These are phyloP conservation scores for Cladosporium sp. DNA, from an alignment of 2,329 filamentous ascomycete species.

Conservation along the genomic window DNA sequence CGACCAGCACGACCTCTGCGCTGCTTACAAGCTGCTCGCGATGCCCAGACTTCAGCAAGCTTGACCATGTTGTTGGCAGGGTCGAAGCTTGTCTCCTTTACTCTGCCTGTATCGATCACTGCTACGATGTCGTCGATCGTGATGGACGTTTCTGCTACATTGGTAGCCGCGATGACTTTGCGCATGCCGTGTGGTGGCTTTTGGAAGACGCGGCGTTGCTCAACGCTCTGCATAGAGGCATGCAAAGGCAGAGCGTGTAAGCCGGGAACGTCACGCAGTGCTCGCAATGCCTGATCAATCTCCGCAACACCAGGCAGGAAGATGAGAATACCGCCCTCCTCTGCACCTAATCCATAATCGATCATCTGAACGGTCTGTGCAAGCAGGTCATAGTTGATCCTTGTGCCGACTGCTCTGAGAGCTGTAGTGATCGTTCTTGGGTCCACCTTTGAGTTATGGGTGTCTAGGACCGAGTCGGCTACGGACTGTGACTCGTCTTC, in stretches of 20 bases:
- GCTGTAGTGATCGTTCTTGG: slow-evolving; percentile 34
- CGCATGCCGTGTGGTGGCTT: slow-evolving; percentile 71
- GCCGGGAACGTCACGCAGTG: slow-evolving; percentile 60
- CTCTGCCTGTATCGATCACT: slow-evolving; percentile 89
- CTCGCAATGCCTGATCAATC: slow-evolving; percentile 74
- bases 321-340: slow-evolving; percentile 85
- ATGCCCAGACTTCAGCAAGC: slow-evolving; percentile 93
- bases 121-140: slow-evolving; percentile 97
- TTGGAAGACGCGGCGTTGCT: slow-evolving; percentile 83
- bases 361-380: slow-evolving; percentile 76
- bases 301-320: slow-evolving; percentile 91
- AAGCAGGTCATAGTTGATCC: slow-evolving; percentile 89
- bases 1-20: slow-evolving; percentile 87
- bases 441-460: slow-evolving; percentile 18
- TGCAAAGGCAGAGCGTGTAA: slow-evolving; percentile 84
- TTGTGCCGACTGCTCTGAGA: slow-evolving; percentile 54
- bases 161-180: slow-evolving; percentile 92
- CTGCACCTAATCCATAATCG: slow-evolving; percentile 67
- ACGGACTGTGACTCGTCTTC: slow-evolving; percentile 36
- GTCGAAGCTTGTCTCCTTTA: slow-evolving; percentile 96
- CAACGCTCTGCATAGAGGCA: slow-evolving; percentile 80
- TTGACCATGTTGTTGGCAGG: slow-evolving; percentile 89
- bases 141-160: slow-evolving; percentile 96
- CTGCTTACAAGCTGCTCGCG: slow-evolving; percentile 89
- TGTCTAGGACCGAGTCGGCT: slow-evolving; percentile 36